Conservation (phyloP, 1,284 basidiomycete species). For the Malassezia dermatis region DNA sequence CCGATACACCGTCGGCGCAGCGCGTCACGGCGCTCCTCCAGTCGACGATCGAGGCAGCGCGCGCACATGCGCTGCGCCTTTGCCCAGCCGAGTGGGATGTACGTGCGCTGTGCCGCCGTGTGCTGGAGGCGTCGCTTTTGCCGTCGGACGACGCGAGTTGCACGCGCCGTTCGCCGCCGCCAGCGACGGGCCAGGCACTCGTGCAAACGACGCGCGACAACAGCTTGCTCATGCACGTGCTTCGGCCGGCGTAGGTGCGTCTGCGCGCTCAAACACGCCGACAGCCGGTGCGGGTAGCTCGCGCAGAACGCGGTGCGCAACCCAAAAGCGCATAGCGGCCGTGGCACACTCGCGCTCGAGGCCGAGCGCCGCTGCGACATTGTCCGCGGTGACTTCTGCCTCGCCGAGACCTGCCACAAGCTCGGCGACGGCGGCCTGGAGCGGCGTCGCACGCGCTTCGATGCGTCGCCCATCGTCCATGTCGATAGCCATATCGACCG, state of each 20-base stretch:
- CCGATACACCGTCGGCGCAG: neutral
- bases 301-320: neutral
- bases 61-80: neutral
- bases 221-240: conserved; percentile 7
- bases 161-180: neutral
- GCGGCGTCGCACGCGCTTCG: conserved; percentile 3
- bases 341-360: conserved; percentile 10
- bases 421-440: conserved; percentile 11
- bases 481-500: conserved; percentile 30
- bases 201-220: conserved; percentile 12
- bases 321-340: conserved; percentile 15
- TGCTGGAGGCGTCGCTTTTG: conserved; percentile 4
- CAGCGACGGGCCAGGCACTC: conserved; percentile 8
- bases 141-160: neutral
- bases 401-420: conserved; percentile 7
- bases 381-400: conserved; percentile 10
- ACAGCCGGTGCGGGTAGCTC: conserved; percentile 7
- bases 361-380: conserved; percentile 9
- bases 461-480: conserved; percentile 24
- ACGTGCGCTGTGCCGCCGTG: conserved; percentile 5
- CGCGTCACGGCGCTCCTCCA: neutral
- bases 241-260: neutral
- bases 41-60: neutral
- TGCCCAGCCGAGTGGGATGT: neutral
- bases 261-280: conserved; percentile 7